Base-by-base conservation (phyloP, 805 yeast species). In the Candida adriatica region DNA sequence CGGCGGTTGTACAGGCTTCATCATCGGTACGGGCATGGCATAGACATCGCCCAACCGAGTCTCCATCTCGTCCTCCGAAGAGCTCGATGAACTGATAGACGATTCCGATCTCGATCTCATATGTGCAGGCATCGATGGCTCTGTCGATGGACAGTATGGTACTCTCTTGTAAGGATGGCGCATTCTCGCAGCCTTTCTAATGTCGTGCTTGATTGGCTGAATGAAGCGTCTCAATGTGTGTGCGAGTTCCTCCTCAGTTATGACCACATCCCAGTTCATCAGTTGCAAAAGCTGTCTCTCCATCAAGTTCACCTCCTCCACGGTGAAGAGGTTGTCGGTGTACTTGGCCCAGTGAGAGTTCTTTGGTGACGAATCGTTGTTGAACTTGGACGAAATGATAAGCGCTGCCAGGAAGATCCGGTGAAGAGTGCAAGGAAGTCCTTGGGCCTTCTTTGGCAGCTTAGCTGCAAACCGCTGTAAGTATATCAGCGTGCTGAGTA, bases 321-420 rank as follows among this genome's bases (percentile, higher is more conserved):
- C 57, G 28, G 66, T 61, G 58, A 82, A 80, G 25, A 82, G 62
- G 2, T 84, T 86, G 47, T 81, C 87, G 6, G 90, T 78, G 56
- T 79, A 79, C 45, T 68, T 71, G 24, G 85, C 76, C 94, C 94
- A 82, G 55, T 81, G 87, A 43, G 66, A 64, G 58, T 82, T 82
- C 49, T 79, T 75, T 39, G 90, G 87, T 9, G 84, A 75, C 6
- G 81, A 73, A 52, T 82, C 94, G 56, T 82, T 81, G 62, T 78
- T 81, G 57, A 65, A 75, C 54, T 82, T 82, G 28, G 86, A 73
- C 13, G 85, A 73, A 39, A 82, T 63, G 37, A 82, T 79, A 45
- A 82, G 61, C 51, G 87, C 79, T 11, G 86, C 82, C 34, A 82
- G 64, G 43, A 82, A 74, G 38, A 82, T 78, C 43, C 94, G 64